Evolutionary conservation across 495 filamentous ascomycete species (phyloP).

Genomic region (Penicillium longicatenatum): DNA sequence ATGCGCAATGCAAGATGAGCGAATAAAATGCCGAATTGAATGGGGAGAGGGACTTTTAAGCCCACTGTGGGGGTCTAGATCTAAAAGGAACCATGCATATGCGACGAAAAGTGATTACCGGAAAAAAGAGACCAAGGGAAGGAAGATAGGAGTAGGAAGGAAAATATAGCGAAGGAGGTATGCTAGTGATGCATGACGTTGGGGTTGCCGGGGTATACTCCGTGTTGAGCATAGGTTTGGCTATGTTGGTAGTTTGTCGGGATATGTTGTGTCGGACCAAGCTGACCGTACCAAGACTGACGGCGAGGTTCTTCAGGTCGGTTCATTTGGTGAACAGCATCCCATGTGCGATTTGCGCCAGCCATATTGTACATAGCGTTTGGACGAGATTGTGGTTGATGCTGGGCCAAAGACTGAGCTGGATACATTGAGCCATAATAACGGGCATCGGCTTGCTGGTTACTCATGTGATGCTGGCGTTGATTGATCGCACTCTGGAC

Average conservation of each 20-base stretch:
- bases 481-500: slow-evolving; percentile 80
- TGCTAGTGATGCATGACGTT: slow-evolving; percentile 26
- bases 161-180: slow-evolving; percentile 3
- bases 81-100: background rate
- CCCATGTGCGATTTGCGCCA: slow-evolving; percentile 45
- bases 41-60: background rate
- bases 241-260: slow-evolving; percentile 32
- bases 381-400: slow-evolving; percentile 10
- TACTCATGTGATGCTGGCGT: slow-evolving; percentile 57
- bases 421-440: slow-evolving; percentile 31
- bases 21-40: background rate
- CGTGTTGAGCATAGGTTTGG: slow-evolving; percentile 30
- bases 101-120: slow-evolving; percentile 2
- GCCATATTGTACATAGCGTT: slow-evolving; percentile 43
- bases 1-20: background rate
- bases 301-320: slow-evolving; percentile 41
- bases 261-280: slow-evolving; percentile 22
- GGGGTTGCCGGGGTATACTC: slow-evolving; percentile 28
- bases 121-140: background rate
- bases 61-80: background rate
- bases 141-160: background rate
- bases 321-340: slow-evolving; percentile 40
- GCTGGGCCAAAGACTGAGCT: slow-evolving; percentile 15
- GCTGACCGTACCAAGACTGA: slow-evolving; percentile 44
- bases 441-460: slow-evolving; percentile 43